Base-by-base conservation (phyloP, 495 filamentous ascomycete genomes). In the Penicillium tannophilum region DNA sequence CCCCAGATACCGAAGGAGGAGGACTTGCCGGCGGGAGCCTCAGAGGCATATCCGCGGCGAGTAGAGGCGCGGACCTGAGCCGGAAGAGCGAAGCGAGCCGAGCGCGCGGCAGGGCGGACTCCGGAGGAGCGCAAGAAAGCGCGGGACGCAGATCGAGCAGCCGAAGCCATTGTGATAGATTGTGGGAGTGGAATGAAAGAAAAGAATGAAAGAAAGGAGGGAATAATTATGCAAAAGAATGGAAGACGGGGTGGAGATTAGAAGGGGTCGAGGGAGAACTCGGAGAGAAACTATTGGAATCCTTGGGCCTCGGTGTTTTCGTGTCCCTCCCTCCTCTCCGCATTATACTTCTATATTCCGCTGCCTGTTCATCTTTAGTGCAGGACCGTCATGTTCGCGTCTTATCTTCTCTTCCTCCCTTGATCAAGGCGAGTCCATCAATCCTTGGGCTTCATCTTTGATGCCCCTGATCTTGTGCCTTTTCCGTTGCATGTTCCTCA, bases 31-130 rank as follows among this genome's bases (percentile, higher is more conserved):
- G 84, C 55, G 39, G 69, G 74, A 36, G 87, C 72, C 63, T 86
- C 84, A 31, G 89, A 90, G 36, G 92, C 85, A 77, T 93, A 96
- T 70, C 87, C 86, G 51, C 90, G 88, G 58, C 85, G 88, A 68
- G 82, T 79, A 60, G 83, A 73, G 65, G 84, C 80, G 69, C 85
- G 88, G 76, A 89, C 83, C 62, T 86, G 82, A 54, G 82, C 77
- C 67, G 84, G 84, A 63, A 86, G 72, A 46, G 79, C 76, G 62
- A 84, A 82, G 61, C 86, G 86, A 63, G 85, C 73, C 70, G 82
- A 76, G 67, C 79, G 80, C 49, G 76, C 71, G 56, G 74, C 72
- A 43, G 80, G 72, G 63, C 76, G 79, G 68, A 85, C 62, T 39
- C 77, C 72, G 36, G 77, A 72, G 54, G 81, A 79, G 63, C 82